A percentile compares a stretch with the other conserved stretches of the same genome.
Conservation (phyloP, 2,329 filamentous ascomycete genomes). For the Davidsoniella virescens region DNA sequence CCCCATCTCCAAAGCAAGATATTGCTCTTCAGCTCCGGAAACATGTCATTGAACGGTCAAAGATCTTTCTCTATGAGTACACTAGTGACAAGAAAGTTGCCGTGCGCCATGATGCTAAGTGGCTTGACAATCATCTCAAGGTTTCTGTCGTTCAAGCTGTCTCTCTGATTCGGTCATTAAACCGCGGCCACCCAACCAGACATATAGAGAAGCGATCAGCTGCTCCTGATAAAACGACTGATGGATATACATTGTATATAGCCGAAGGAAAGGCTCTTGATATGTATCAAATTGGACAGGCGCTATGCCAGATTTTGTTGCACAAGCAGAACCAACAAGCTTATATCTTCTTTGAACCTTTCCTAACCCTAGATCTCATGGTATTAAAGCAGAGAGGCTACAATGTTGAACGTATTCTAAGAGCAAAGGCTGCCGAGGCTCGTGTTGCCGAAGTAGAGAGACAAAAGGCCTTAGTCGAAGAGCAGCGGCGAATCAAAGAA, state of each 20-base stretch:
- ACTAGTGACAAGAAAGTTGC: slow-evolving; percentile 52
- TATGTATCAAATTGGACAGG: slow-evolving; percentile 82
- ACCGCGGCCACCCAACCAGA: slow-evolving; percentile 46
- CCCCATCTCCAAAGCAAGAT: slow-evolving; percentile 47
- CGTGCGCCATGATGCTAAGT: slow-evolving; percentile 76
- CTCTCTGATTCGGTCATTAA: slow-evolving; percentile 56
- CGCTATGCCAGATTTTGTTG: slow-evolving; percentile 66
- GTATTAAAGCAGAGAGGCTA: slow-evolving; percentile 77
- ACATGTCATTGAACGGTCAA: slow-evolving; percentile 72
- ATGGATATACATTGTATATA: slow-evolving; percentile 57
- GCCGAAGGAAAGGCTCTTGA: slow-evolving; percentile 51
- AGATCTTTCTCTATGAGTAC: slow-evolving; percentile 74
- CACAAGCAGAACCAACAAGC: slow-evolving; percentile 75
- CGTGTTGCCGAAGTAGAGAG: slow-evolving; percentile 72
- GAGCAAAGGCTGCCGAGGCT: slow-evolving; percentile 73
- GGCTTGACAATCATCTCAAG: slow-evolving; percentile 72
- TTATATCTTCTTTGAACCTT: slow-evolving; percentile 77
- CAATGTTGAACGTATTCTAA: slow-evolving; percentile 88
- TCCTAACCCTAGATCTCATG: slow-evolving; percentile 70
- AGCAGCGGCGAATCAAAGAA: slow-evolving; percentile 50
- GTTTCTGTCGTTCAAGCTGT: slow-evolving; percentile 69
- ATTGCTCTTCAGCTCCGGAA: slow-evolving; percentile 55
- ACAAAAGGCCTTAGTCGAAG: slow-evolving; percentile 55
- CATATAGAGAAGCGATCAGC: slow-evolving; percentile 63
- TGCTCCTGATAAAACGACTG: slow-evolving; percentile 38